Base-by-base conservation (phyloP, 2,329 filamentous ascomycete genomes). In the Chalaropsis thielavioides region DNA sequence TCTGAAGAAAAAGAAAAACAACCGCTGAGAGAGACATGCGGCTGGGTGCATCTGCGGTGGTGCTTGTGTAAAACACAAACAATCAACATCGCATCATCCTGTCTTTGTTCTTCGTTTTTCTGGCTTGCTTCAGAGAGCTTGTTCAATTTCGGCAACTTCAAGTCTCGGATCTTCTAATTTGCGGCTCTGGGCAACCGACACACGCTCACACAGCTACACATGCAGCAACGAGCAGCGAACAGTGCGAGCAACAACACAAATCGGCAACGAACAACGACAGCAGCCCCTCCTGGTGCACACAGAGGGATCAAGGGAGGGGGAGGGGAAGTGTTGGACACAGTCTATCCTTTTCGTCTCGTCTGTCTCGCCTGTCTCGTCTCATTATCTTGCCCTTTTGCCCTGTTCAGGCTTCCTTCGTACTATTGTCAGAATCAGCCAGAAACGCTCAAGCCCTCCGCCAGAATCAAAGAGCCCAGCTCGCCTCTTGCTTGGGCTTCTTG, bases 161-260 rank as follows among this genome's bases (percentile, higher is more conserved):
- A 56, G 51, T 56, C 51, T 56, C 49, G 27, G 27, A 19, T 54
- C 24, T 8, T 54, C 27, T 56, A 56, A 56, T 56, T 35, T 56
- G 51, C 22, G 51, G 51, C 51, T 56, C 51, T 56, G 51, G 27
- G 51, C 51, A 56, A 56, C 51, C 46, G 22, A 35, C 51, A 56
- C 22, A 11, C 22, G 22, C 46, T 15, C 24, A 35, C n/a, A 19
- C 8, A 49, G 44, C 44, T 10, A 46, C n/a, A n/a, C n/a, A n/a
- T n/a, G n/a, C 44, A 49, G n/a, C 19, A 24, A 22, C 19, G n/a
- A 49, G 44, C n/a, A n/a, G n/a, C n/a, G n/a, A n/a, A n/a, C n/a
- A n/a, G n/a, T n/a, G n/a, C n/a, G n/a, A n/a, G n/a, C n/a, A n/a
- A n/a, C n/a, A n/a, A n/a, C n/a, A n/a, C n/a, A n/a, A n/a, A n/a